Evolutionary conservation across 495 filamentous ascomycete species (phyloP), one percentile per base, ranked within the genome.

Genomic region (Aspergillus egyptiacus): DNA sequence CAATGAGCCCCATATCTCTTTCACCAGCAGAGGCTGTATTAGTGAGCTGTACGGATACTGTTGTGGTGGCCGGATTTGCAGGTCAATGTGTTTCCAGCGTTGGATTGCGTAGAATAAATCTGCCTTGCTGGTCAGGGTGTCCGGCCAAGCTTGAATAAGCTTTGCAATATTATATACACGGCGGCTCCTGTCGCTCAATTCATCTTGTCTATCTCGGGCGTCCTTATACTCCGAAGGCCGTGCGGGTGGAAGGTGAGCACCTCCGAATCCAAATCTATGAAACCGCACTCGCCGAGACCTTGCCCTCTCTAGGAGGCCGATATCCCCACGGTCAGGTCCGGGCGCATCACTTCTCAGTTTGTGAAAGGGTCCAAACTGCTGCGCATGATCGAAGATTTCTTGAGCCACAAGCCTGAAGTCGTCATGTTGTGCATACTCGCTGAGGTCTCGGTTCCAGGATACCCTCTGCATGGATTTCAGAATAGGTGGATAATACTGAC

Each of bases 401-500:
- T 42, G 20, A 6, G 72, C 79, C 5, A 46, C 24, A 9, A 27
- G 44, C 33, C 57, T 61, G 36, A 83, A 82, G 0, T 54, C 63
- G 15, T 65, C 49, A 28, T 83, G 73, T 50, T 85, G 80, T 2
- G 75, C 65, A 1, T 79, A 37, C 4, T 65, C 55, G 3, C 66
- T 58, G 10, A 82, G 63, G 6, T 32, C 11, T 20, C 57, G 35
- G 63, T 68, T 48, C 78, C 78, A 83, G 0, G 3, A 30, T 4
- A 76, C 70, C 11, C 36, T 65, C 52, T 81, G 75, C 63, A 81
- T 64, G 1, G 63, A 59, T 35, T 66, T 64, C 15, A 74, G 19
- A 30, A 75, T 50, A 1, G 31, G 19, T 0, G 83, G 83, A 56
- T 85, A 85, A 51, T 73, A 85, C 0, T 62, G 48, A 20, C 79